Evolutionary conservation across 371 early-diverging fungal genomes (phyloP), one percentile per base, ranked within the genome.

Genomic region (Fennellomyces sp.): DNA sequence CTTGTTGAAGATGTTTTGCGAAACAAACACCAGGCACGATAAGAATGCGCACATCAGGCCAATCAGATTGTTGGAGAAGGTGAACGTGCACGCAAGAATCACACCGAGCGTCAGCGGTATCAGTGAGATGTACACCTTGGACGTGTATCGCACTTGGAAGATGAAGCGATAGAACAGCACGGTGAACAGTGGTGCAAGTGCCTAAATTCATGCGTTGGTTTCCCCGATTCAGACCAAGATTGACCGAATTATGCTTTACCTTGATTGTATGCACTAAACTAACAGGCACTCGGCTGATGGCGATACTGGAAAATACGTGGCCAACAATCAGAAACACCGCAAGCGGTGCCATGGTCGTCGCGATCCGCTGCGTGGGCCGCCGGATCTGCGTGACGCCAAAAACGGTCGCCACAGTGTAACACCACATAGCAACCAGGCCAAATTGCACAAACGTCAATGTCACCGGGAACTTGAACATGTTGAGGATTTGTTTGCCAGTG

Each of bases 251-350:
- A 5, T 49, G 13, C 12, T 52, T 72, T 78, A 91, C 93, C 87
- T 95, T 95, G 66, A 96, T 89, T 5, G 95, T 94, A 64, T 96
- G 94, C 5, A 93, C 91, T 56, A 94, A 82, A 60, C 89, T 88
- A 11, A 96, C 89, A 21, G 94, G 88, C 19, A 92, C 89, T 25
- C 81, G 73, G 57, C 88, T 80, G 28, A 94, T 85, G 12, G 94
- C 94, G 39, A 89, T 66, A 56, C 87, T 85, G 1, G 88, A 87
- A 61, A 93, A 87, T 2, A 92, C 78, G 75, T 96, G 96, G 0
- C 94, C 93, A n/a, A 87, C 80, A 45, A 93, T 89, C 73, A 90
- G 85, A 75, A 94, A 94, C 10, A 80, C 62, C 49, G 87, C 85
- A 45, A 94, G 65, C 1, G 93, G 94, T 8, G 83, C 73, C 19